Conservation (phyloP, 257 asterid species). For the Gentiana macrophylla region DNA sequence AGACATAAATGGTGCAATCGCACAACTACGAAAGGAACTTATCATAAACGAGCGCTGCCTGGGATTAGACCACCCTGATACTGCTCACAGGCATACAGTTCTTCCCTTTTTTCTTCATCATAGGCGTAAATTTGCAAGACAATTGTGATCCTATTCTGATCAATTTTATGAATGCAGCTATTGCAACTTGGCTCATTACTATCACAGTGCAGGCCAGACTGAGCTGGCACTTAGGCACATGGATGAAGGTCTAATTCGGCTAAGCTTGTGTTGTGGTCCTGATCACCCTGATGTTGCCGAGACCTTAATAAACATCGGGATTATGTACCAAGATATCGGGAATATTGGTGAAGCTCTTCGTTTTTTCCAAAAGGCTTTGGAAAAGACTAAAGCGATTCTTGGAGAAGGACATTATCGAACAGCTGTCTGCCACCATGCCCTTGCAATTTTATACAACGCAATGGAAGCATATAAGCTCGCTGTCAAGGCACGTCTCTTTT, state of each 20-base stretch:
- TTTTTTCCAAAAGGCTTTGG: constrained; percentile 88
- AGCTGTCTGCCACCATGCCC: constrained; percentile 97
- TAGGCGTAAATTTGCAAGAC: no score
- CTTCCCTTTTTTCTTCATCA: background rate
- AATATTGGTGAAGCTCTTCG: constrained; percentile 89
- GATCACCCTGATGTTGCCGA: constrained; percentile 98
- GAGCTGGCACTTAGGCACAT: constrained; percentile 92
- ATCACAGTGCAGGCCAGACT: constrained; percentile 92
- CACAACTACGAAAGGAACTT: constrained; percentile 96
- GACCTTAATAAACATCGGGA: constrained; percentile 87
- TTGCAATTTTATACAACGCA: constrained; percentile 84
- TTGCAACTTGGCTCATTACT: constrained; percentile 96
- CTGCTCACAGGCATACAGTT: constrained; percentile 74
- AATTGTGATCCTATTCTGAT: no score
- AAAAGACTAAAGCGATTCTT: constrained; percentile 68
- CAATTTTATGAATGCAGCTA: constrained; percentile 39
- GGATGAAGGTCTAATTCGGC: constrained; percentile 78
- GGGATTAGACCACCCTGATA: constrained; percentile 97
- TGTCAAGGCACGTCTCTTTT: constrained; percentile 46
- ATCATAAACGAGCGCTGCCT: constrained; percentile 97
- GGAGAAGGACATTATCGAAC: constrained; percentile 97
- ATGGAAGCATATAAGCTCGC: constrained; percentile 94
- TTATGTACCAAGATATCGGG: constrained; percentile 96
- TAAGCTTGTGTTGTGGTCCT: constrained; percentile 81
- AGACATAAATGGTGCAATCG: constrained; percentile 95